These are phyloP conservation scores for Barnettozyma californica DNA, from an alignment of 805 yeast species.

Conservation along the genomic window DNA sequence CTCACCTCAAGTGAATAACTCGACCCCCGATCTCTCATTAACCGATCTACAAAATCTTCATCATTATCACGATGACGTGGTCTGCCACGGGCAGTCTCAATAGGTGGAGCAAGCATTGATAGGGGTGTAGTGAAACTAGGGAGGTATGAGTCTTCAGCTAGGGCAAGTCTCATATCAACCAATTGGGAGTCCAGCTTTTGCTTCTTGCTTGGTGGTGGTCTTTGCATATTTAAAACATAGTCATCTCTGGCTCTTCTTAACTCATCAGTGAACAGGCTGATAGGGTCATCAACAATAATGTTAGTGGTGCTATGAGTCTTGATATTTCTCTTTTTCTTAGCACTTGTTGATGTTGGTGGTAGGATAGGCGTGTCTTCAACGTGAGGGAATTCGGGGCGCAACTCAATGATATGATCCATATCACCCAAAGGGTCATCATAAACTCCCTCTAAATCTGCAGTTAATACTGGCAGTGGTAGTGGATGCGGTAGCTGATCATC, in stretches of 20 bases:
- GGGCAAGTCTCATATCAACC: neutral
- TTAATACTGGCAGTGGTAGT: neutral
- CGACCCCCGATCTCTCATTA: slow-evolving; percentile 22
- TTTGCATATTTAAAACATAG: slow-evolving; percentile 16
- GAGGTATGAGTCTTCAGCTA: neutral
- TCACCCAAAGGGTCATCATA: slow-evolving; percentile 5
- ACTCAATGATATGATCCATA: slow-evolving; percentile 5
- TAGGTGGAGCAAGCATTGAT: neutral
- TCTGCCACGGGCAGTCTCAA: slow-evolving; percentile 12
- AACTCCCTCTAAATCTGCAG: neutral
- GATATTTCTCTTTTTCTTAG: neutral
- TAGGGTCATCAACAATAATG: slow-evolving; percentile 14
- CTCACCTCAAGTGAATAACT: slow-evolving; percentile 21
- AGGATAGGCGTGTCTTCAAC: neutral
- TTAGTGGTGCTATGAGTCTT: neutral
- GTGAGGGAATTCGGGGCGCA: neutral
- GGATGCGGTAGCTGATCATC: neutral
- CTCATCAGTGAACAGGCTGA: slow-evolving; percentile 20
- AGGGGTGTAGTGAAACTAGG: neutral
- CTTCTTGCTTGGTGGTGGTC: slow-evolving; percentile 2
- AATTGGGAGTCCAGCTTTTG: neutral
- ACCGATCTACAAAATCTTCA: slow-evolving; percentile 23
- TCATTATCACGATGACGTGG: slow-evolving; percentile 8
- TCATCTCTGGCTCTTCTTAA: slow-evolving; percentile 22
- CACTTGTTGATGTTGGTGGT: slow-evolving; percentile 5